Percentiles rank a stretch among this genome's conserved stretches.
Conservation (phyloP, 2,329 filamentous ascomycete species). For the Cadophora sp. region DNA sequence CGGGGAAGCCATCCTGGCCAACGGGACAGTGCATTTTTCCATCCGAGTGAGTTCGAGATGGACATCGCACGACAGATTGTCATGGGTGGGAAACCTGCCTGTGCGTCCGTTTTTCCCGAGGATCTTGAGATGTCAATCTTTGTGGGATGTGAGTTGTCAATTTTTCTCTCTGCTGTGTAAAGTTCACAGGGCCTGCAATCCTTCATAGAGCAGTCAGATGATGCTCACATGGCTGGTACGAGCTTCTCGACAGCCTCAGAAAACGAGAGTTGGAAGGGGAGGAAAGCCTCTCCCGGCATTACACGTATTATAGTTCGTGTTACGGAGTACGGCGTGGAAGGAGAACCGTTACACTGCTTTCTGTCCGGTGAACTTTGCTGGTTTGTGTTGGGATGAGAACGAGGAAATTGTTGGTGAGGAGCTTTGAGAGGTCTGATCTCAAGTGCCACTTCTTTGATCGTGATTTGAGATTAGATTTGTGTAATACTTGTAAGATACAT, state of each 20-base stretch:
- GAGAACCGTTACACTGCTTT: constrained; percentile 3
- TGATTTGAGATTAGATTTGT: background rate
- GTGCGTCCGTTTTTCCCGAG: constrained; percentile 17
- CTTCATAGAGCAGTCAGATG: background rate
- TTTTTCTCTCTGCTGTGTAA: background rate
- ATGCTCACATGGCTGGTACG: background rate
- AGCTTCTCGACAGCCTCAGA: background rate
- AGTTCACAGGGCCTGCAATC: background rate
- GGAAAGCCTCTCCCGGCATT: background rate
- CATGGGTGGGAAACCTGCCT: background rate
- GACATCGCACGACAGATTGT: constrained; percentile 3
- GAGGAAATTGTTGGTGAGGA: background rate
- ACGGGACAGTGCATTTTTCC: background rate
- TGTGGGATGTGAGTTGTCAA: constrained; percentile 1
- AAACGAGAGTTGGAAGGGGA: background rate
- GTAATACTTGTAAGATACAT: background rate
- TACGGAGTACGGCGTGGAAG: background rate
- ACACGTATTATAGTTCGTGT: constrained; percentile 9
- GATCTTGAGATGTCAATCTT: constrained; percentile 15
- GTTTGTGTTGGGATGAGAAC: background rate
- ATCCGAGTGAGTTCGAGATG: background rate
- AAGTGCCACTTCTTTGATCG: constrained; percentile 12
- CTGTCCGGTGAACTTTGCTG: background rate
- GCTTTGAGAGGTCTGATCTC: background rate
- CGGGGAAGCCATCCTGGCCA: constrained; percentile 11